Evolutionary conservation across 352 stramenopile genomes (phyloP).

Genomic region (Phytophthora niederhauseri): DNA sequence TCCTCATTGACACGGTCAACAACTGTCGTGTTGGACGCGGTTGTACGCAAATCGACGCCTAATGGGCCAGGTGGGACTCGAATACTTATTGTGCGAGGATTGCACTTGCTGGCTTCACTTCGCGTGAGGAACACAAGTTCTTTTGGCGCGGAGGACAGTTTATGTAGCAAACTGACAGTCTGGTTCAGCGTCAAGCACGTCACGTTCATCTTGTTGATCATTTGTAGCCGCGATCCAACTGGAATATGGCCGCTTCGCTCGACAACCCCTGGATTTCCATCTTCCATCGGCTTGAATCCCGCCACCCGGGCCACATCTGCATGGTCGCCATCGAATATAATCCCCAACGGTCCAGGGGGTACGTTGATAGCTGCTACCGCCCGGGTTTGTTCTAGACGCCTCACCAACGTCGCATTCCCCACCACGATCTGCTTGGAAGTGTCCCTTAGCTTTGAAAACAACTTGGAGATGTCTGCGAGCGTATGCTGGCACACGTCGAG

Average conservation of each 20-base stretch:
- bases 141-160: slow-evolving; percentile 48
- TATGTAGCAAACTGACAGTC: slow-evolving; percentile 51
- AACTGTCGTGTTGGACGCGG: slow-evolving; percentile 44
- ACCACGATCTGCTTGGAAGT: slow-evolving; percentile 50
- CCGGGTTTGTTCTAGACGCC: slow-evolving; percentile 28
- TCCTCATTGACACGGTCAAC: slow-evolving; percentile 54
- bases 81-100: slow-evolving; percentile 40
- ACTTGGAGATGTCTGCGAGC: slow-evolving; percentile 42
- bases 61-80: slow-evolving; percentile 50
- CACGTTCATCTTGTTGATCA: slow-evolving; percentile 64
- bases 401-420: slow-evolving; percentile 41
- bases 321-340: slow-evolving; percentile 53
- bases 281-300: slow-evolving; percentile 44
- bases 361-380: slow-evolving; percentile 28
- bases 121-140: slow-evolving; percentile 38
- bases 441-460: slow-evolving; percentile 55
- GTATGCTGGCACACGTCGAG: slow-evolving; percentile 56
- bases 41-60: slow-evolving; percentile 60
- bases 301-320: slow-evolving; percentile 37
- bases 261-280: slow-evolving; percentile 37
- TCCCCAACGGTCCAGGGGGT: slow-evolving; percentile 44
- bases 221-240: slow-evolving; percentile 44
- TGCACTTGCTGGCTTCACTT: slow-evolving; percentile 20
- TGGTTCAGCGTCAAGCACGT: slow-evolving; percentile 48
- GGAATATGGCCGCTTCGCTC: slow-evolving; percentile 43